Evolutionary conservation across 306 rosid genomes (phyloP).

Genomic region (Sindora glabra): DNA sequence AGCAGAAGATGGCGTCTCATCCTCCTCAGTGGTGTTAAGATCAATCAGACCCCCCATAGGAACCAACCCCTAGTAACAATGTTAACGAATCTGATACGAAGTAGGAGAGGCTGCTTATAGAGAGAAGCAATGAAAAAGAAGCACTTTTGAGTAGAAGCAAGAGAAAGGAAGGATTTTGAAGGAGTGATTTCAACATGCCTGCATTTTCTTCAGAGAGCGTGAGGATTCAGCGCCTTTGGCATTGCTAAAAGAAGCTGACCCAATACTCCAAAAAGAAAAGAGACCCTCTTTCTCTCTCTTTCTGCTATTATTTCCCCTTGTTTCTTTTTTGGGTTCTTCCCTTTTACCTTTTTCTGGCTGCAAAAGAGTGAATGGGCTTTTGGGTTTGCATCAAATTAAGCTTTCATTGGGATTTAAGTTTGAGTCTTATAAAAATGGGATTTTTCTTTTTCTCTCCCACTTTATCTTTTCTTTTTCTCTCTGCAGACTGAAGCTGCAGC

Average conservation of each 20-base stretch:
- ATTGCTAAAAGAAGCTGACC: slow-evolving; percentile 59
- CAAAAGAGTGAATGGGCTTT: slow-evolving; percentile 29
- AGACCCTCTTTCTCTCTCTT: slow-evolving; percentile 28
- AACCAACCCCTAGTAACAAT: slow-evolving; percentile 1
- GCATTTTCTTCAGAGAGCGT: slow-evolving; percentile 49
- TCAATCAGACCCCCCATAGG: slow-evolving; percentile 76
- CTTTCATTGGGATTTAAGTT: slow-evolving; percentile 27
- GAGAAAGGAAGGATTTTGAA: slow-evolving; percentile 20
- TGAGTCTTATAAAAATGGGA: slow-evolving; percentile 17
- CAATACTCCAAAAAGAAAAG: slow-evolving; percentile 44
- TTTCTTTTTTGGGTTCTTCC: slow-evolving; percentile 28
- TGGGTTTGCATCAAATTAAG: slow-evolving; percentile 50
- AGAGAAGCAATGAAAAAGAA: not conserved
- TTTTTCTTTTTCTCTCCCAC: not conserved
- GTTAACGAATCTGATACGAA: slow-evolving; percentile 9
- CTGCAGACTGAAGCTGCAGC: slow-evolving; percentile 38
- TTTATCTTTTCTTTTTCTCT: too few relatives aligned
- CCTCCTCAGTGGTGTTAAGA: slow-evolving; percentile 94
- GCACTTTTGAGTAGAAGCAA: slow-evolving; percentile 2
- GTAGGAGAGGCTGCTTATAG: not conserved
- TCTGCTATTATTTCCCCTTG: slow-evolving; percentile 21
- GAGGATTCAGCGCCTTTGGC: slow-evolving; percentile 45
- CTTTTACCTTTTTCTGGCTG: slow-evolving; percentile 23
- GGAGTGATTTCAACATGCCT: slow-evolving; percentile 42
- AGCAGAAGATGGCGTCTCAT: slow-evolving; percentile 56